Evolutionary conservation across 2,329 filamentous ascomycete genomes (phyloP), one percentile per base, ranked within the genome.

Genomic region (Aspergillus caelatus): DNA sequence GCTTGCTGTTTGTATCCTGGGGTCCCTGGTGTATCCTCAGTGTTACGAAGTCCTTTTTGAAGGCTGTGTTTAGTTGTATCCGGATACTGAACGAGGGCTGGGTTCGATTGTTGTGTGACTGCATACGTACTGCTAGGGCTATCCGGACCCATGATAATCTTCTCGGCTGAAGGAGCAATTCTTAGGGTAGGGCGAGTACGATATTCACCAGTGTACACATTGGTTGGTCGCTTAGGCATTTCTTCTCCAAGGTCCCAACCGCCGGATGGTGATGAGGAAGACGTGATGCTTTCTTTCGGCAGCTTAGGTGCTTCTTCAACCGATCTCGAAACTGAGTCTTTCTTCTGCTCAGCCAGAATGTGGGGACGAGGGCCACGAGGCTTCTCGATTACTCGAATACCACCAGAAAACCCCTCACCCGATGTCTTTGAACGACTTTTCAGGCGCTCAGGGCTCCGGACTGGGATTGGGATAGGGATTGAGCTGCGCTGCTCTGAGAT

Each of bases 181-280:
- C 59, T 71, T 21, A 76, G 65, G 21, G 48, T 70, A 30, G 73
- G 73, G 32, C 63, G 67, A 12, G 59, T 64, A 19, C 67, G 66
- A 60, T 70, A 72, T 36, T 74, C 68, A 6, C 73, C 72, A 34
- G 69, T 73, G 46, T 70, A 67, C 12, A 66, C 62, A 52, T 61
- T 66, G 26, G 61, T 43, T 3, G 65, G 68, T 21, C 60, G 62
- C 26, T 81, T 78, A 12, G 78, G 70, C 52, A 79, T 76, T n/a
- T 14, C 39, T 8, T 78, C 73, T 30, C 68, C 74, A 10, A 70
- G 62, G n/a, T 62, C 61, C 62, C 63, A 67, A 14, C 54, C 57
- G 34, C 58, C 58, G 2, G 30, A 14, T 21, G 63, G 58, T 12
- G 64, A 65, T 36, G 64, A 64, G 14, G 62, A 65, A 32, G 57